Base-by-base conservation (phyloP, 129 eudicot genomes). In the Scalesia atractyloides region DNA sequence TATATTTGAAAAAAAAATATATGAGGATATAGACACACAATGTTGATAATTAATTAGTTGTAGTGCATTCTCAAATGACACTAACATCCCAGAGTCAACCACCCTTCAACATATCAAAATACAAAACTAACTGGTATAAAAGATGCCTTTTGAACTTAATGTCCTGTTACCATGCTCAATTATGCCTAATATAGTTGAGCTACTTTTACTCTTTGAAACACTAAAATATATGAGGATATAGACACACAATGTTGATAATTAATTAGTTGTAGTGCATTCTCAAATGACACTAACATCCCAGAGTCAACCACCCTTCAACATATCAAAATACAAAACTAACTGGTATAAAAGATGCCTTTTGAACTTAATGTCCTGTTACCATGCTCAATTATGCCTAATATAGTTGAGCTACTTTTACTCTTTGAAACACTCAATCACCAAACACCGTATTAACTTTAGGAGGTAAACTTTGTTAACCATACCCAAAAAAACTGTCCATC, bases 301-400 rank as follows among this genome's bases (percentile, higher is more conserved):
- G 36, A 46, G 18, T 9, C 7, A 59, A 73, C 58, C 60, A 24
- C 57, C 76, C 57, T 15, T 72, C 13, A 22, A 44, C 60, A 63
- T 73, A 47, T 37, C 39, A 0, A 26, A 59, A 39, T 59, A 73
- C 47, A 73, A 37, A 15, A 73, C 33, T 22, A 64, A 65, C 63
- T 16, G 8, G 37, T 70, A 57, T 43, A 20, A 59, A 72, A 44
- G 48, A 33, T 13, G 5, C 15, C 46, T 60, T 47, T 46, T 52
- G 48, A 59, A 59, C 44, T 61, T 59, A 72, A 60, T 52, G 20
- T 34, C 77, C 37, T 60, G 49, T 6, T 34, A 62, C 64, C 69
- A 61, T 18, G 59, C 68, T 60, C 43, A 26, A 14, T 20, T 44
- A 19, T 49, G 54, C 54, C 46, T 74, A 64, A 2, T 52, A 66